Conservation (phyloP, 2,329 filamentous ascomycete species). For the Annulohypoxylon truncatum region DNA sequence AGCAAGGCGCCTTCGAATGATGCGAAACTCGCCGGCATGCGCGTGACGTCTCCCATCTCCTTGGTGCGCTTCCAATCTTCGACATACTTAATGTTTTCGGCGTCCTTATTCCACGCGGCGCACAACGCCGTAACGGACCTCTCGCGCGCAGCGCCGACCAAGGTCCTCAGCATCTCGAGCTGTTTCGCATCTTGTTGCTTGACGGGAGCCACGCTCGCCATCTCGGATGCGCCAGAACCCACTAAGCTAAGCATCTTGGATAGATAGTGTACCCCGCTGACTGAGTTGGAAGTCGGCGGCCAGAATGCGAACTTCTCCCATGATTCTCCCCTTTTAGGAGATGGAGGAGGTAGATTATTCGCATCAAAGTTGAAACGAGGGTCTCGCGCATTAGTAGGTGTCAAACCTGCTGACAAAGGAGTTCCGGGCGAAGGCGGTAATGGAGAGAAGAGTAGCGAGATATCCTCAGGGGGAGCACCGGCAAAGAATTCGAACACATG, state of each 20-base stretch:
- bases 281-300: conserved; percentile 91
- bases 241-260: conserved; percentile 84
- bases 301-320: conserved; percentile 98
- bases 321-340: conserved; percentile 80
- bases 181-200: conserved; percentile 65
- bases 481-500: conserved; percentile 85
- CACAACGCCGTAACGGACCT: conserved; percentile 87
- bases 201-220: conserved; percentile 79
- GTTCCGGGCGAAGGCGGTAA: conserved; percentile 76
- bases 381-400: conserved; percentile 71
- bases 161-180: conserved; percentile 77
- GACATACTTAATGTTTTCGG: conserved; percentile 89
- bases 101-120: conserved; percentile 91
- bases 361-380: conserved; percentile 84
- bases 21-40: conserved; percentile 87
- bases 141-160: conserved; percentile 84
- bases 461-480: conserved; percentile 88
- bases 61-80: conserved; percentile 92
- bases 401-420: conserved; percentile 67
- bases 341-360: conserved; percentile 79
- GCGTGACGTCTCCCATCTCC: conserved; percentile 87
- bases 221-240: conserved; percentile 87
- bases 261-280: conserved; percentile 92
- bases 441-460: conserved; percentile 88
- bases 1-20: conserved; percentile 87